These are phyloP conservation scores for Calonectria honghensis DNA, from an alignment of 2,329 filamentous ascomycete species.

Conservation along the genomic window DNA sequence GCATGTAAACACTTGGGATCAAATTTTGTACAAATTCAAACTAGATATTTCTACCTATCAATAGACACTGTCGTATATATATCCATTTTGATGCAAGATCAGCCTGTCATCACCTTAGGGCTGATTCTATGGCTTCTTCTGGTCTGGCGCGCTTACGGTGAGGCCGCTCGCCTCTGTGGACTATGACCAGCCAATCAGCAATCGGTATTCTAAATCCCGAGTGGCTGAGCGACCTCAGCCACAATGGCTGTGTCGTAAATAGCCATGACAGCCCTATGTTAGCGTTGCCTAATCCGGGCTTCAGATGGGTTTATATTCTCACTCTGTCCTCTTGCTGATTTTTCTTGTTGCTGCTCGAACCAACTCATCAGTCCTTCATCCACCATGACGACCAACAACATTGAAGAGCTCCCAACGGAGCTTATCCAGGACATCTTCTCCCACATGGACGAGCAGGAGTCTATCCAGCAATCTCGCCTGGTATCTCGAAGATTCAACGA, in stretches of 20 bases:
- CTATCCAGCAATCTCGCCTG: neutral
- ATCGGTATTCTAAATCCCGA: neutral
- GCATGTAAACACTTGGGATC: neutral
- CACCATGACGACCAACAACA: neutral
- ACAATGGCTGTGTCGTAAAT: neutral
- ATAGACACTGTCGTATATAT: neutral
- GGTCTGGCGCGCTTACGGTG: neutral
- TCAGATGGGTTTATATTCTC: neutral
- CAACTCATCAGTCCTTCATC: neutral
- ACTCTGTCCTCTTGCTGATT: neutral
- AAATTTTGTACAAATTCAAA: neutral
- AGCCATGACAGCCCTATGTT: neutral
- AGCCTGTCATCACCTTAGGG: neutral
- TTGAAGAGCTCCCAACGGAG: neutral
- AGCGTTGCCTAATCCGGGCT: neutral
- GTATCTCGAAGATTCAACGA: neutral
- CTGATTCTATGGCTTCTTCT: neutral
- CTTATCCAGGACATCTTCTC: slow-evolving; percentile 1
- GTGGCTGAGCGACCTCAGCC: neutral
- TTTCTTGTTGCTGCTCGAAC: neutral
- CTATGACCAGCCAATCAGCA: neutral
- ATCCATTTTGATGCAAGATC: neutral
- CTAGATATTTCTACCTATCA: neutral
- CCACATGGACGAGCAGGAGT: neutral
- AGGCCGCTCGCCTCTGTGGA: neutral